Percentiles rank a stretch among this genome's conserved stretches.
Conservation (phyloP, 2,329 filamentous ascomycete genomes). For the Xylaria sp. region DNA sequence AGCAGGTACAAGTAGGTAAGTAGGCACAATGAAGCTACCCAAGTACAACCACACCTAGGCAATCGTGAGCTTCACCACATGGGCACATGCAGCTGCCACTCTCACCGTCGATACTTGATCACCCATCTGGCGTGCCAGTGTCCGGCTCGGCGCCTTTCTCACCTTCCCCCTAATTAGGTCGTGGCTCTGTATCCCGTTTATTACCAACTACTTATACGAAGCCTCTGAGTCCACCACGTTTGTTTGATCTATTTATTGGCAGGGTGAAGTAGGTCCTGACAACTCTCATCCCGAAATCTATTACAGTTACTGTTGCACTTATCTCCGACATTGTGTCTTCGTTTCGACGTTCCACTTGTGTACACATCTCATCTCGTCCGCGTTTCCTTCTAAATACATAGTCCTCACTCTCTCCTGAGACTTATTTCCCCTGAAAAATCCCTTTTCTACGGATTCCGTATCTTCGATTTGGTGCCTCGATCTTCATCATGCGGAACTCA, state of each 20-base stretch:
- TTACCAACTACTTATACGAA: conserved; percentile 23
- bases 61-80: not conserved
- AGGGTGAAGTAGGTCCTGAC: not conserved
- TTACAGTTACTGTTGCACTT: not conserved
- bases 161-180: not conserved
- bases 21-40: not conserved
- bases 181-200: not conserved
- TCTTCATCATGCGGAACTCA: conserved; percentile 38
- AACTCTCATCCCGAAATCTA: not conserved
- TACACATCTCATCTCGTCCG: conserved; percentile 13
- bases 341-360: conserved; percentile 10
- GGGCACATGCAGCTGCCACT: not conserved
- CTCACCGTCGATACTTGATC: not conserved
- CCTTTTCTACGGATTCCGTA: not conserved
- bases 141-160: conserved; percentile 2
- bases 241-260: not conserved
- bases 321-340: conserved; percentile 7
- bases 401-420: not conserved
- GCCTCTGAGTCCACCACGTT: not conserved
- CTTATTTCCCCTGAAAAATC: not conserved
- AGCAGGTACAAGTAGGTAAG: not conserved
- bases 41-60: not conserved
- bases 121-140: not conserved
- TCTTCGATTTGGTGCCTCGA: conserved; percentile 1
- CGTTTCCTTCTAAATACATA: conserved; percentile 5